Evolutionary conservation across 257 asterid genomes (phyloP).

Genomic region (Rauvolfia tetraphylla): DNA sequence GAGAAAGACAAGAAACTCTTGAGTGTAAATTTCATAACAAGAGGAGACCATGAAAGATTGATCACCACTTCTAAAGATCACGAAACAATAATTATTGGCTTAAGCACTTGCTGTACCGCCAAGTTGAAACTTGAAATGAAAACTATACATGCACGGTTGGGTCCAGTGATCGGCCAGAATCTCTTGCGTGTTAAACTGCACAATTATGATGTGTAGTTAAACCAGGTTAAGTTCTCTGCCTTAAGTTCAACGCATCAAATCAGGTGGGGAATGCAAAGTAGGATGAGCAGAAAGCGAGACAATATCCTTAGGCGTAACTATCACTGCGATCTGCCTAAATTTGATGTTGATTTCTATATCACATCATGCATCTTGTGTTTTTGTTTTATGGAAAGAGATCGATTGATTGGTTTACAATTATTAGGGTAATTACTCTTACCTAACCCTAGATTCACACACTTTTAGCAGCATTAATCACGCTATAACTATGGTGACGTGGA

Average conservation of each 20-base stretch:
- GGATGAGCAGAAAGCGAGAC: conserved; percentile 22
- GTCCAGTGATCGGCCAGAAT: neutral
- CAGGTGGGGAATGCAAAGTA: conserved; percentile 13
- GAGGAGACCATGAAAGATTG: conserved; percentile 11
- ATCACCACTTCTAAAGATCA: neutral
- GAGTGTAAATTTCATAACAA: conserved; percentile 9
- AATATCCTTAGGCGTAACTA: conserved; percentile 23
- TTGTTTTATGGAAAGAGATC: neutral
- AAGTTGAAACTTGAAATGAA: conserved; percentile 1
- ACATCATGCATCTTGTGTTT: conserved; percentile 17
- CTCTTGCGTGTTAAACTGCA: conserved; percentile 25
- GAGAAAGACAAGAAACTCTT: conserved; percentile 14
- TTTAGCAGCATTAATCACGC: too few relatives aligned
- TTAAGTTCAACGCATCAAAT: conserved; percentile 20
- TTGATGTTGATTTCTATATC: conserved; percentile 22
- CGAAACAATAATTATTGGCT: neutral
- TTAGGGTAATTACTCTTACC: neutral
- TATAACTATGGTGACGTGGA: too few relatives aligned
- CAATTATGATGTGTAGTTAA: neutral
- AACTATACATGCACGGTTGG: conserved; percentile 6
- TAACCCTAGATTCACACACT: neutral
- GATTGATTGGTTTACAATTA: neutral
- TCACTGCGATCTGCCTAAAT: conserved; percentile 26
- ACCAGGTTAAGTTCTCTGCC: conserved; percentile 7
- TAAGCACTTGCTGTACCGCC: neutral